Percentiles rank a stretch among this genome's conserved stretches.
These are phyloP conservation scores for Dictyostelium brefeldianum DNA, from an alignment of 78 protist genomes.

Conservation along the genomic window DNA sequence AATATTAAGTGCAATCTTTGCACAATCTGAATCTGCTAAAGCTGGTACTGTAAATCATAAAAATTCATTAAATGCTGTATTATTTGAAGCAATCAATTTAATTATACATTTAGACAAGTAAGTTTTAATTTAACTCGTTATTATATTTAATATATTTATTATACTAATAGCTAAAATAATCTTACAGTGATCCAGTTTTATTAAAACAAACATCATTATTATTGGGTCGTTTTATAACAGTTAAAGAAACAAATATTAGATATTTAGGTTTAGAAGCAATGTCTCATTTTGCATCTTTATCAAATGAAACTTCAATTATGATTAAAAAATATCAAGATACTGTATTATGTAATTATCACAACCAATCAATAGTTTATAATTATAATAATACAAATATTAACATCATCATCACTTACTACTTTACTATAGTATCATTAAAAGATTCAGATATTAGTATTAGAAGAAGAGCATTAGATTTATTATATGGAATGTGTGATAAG, in stretches of 20 bases:
- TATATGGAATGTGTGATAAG: conserved; percentile 95
- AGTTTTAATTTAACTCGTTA: background rate
- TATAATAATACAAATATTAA: background rate
- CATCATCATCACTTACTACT: conserved; percentile 73
- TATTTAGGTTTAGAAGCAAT: conserved; percentile 94
- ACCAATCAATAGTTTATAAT: background rate
- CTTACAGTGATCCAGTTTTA: conserved; percentile 81
- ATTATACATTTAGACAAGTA: conserved; percentile 88
- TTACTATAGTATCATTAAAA: conserved; percentile 62
- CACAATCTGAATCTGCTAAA: conserved; percentile 87
- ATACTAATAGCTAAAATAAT: too few relatives aligned
- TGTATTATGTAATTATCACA: conserved; percentile 39
- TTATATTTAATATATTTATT: background rate
- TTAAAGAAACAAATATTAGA: conserved; percentile 94
- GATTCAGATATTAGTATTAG: conserved; percentile 94
- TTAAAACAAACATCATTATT: conserved; percentile 61
- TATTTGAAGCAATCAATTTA: conserved; percentile 95
- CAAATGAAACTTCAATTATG: conserved; percentile 71
- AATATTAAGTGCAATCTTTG: conserved; percentile 83
- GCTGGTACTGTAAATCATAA: conserved; percentile 85
- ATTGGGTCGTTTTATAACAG: conserved; percentile 90
- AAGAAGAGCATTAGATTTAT: conserved; percentile 95
- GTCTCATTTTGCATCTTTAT: conserved; percentile 64
- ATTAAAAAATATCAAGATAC: conserved; percentile 81
- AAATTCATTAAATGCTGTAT: conserved; percentile 93